Evolutionary conservation across 2,329 filamentous ascomycete species (phyloP).

Genomic region (Aspergillus fructus): DNA sequence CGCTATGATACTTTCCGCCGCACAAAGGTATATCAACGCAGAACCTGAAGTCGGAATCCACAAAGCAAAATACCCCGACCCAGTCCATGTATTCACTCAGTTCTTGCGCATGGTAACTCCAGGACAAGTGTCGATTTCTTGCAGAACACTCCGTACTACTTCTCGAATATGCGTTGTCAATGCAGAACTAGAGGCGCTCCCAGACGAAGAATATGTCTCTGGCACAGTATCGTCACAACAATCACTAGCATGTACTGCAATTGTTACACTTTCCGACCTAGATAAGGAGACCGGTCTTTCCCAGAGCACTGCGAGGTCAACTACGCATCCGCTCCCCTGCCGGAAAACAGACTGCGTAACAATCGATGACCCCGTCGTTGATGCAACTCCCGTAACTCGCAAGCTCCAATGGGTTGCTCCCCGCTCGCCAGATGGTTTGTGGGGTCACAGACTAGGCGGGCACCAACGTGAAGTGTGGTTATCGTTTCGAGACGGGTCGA

Average conservation of each 20-base stretch:
- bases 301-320: conserved; percentile 1
- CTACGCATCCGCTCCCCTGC: conserved; percentile 7
- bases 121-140: conserved; percentile 16
- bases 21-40: conserved; percentile 13
- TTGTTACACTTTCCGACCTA: conserved; percentile 19
- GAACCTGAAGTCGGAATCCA: conserved; percentile 7
- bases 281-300: conserved; percentile 19
- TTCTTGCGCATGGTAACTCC: conserved; percentile 20
- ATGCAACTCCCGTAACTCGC: conserved; percentile 22
- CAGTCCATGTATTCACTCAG: conserved; percentile 22
- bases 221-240: background rate
- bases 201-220: background rate
- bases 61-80: conserved; percentile 15
- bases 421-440: conserved; percentile 17
- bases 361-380: conserved; percentile 23
- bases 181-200: conserved; percentile 10
- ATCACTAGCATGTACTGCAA: conserved; percentile 9
- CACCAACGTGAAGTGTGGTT: conserved; percentile 24
- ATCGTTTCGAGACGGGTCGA: conserved; percentile 21
- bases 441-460: conserved; percentile 24
- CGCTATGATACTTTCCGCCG: conserved; percentile 20
- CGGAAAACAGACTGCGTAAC: conserved; percentile 19
- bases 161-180: conserved; percentile 20
- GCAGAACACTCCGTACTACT: conserved; percentile 15
- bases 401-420: conserved; percentile 23